Base-by-base conservation (phyloP, 495 filamentous ascomycete species). In the Talaromyces stipitatus region DNA sequence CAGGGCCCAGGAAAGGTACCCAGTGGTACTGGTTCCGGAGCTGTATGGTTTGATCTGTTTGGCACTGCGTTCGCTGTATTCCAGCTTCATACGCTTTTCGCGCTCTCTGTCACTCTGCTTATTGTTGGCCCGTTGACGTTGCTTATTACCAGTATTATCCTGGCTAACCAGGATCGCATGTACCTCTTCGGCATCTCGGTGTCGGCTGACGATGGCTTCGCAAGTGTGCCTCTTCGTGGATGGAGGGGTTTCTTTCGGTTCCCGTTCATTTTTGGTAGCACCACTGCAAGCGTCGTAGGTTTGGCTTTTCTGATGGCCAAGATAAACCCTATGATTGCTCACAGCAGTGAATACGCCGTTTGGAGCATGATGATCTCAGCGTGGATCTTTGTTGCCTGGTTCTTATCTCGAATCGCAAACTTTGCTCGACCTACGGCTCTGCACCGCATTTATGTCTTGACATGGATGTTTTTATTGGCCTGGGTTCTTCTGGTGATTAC, bases 31-130 rank as follows among this genome's bases (percentile, higher is more conserved):
- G 88, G 90, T 11, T 83, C 80, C 36, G 70, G 79, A 60, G 88
- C 83, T 46, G 92, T 97, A 22, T 98, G 91, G 90, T 98, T 97
- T 66, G 94, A 97, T 68, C 68, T 97, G 2, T 95, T 96, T 56
- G 94, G 94, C 32, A 81, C 78, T 53, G 77, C 76, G 2, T 90
- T 97, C 65, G 88, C 86, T 20, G 79, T 97, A 14, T 88, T 96
- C 62, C 74, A 75, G 6, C 75, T 97, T 2, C 81, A 87, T 54
- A 90, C 89, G 4, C 74, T 97, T 57, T 97, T 97, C 68, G 91
- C 89, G 2, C 78, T 94, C 69, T 92, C 89, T 30, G 80, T 98
- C 10, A 86, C 89, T 3, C 66, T 97, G 10, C 79, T 97, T 6
- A 80, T 95, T 20, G 85, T 86, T 14, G 82, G 85, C 0, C 91